Conservation (phyloP, 345 rosid genomes). For the Eucalyptus erythrocorys region DNA sequence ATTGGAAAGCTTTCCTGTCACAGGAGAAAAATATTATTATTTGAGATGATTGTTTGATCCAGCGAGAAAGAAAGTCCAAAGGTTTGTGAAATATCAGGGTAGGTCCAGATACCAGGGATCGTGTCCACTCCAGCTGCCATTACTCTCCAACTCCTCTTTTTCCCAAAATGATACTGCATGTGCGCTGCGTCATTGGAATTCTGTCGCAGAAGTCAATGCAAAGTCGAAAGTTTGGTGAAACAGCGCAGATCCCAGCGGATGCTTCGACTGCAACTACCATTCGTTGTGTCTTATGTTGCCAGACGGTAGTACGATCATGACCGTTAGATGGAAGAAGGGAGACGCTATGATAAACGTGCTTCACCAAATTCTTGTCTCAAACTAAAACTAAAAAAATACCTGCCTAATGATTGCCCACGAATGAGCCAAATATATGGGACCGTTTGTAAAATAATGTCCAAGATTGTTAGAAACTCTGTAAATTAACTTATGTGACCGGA, state of each 20-base stretch:
- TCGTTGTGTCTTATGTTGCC: neutral
- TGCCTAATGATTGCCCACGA: neutral
- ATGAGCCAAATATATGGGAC: neutral
- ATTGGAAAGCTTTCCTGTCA: neutral
- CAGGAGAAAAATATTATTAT: neutral
- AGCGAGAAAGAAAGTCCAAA: neutral
- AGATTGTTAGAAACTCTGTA: neutral
- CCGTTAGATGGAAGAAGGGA: neutral
- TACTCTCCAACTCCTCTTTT: neutral
- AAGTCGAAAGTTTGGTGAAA: neutral
- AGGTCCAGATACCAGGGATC: neutral
- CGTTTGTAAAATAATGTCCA: neutral
- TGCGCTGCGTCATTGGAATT: neutral
- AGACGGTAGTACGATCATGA: neutral
- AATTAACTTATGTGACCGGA: neutral
- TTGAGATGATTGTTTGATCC: neutral
- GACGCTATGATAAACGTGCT: neutral
- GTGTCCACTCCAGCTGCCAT: neutral
- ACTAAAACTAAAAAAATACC: neutral
- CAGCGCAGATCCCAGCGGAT: neutral
- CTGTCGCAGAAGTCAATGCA: neutral
- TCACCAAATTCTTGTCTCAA: neutral
- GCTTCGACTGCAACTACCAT: neutral
- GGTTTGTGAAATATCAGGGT: accelerated
- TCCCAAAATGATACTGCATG: neutral